Evolutionary conservation across 2,329 filamentous ascomycete species (phyloP).

Genomic region (Cladosporium velox): DNA sequence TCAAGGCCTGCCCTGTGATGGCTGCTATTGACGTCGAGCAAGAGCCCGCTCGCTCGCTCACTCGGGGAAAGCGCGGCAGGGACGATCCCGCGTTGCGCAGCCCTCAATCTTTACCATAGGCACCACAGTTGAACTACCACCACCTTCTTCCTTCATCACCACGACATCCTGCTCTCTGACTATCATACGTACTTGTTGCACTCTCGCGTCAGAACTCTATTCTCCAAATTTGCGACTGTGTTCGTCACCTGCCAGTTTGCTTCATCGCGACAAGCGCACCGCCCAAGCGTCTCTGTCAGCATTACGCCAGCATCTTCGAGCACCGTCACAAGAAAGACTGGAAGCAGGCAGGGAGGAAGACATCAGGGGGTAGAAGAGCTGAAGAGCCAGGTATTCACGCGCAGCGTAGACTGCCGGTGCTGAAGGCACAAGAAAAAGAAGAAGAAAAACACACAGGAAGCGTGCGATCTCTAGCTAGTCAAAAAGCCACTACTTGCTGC

Average conservation of each 20-base stretch:
- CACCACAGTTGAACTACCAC: neutral
- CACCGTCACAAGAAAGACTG: neutral
- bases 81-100: neutral
- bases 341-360: neutral
- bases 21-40: constrained; percentile 15
- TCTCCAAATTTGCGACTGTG: neutral
- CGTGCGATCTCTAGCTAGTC: constrained; percentile 21
- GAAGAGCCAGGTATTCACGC: constrained; percentile 2
- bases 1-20: constrained; percentile 14
- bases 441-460: constrained; percentile 11
- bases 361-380: neutral
- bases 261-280: neutral
- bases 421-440: neutral
- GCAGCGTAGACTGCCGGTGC: neutral
- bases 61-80: constrained; percentile 7
- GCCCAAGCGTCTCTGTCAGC: neutral
- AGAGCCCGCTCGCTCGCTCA: neutral
- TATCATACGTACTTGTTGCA: neutral
- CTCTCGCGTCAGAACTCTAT: neutral
- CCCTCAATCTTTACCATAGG: neutral
- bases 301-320: neutral
- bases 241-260: neutral
- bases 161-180: neutral
- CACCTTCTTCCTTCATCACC: neutral
- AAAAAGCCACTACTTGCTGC: constrained; percentile 22